Conservation (phyloP, 306 rosid species). For the Mimosa pudica region DNA sequence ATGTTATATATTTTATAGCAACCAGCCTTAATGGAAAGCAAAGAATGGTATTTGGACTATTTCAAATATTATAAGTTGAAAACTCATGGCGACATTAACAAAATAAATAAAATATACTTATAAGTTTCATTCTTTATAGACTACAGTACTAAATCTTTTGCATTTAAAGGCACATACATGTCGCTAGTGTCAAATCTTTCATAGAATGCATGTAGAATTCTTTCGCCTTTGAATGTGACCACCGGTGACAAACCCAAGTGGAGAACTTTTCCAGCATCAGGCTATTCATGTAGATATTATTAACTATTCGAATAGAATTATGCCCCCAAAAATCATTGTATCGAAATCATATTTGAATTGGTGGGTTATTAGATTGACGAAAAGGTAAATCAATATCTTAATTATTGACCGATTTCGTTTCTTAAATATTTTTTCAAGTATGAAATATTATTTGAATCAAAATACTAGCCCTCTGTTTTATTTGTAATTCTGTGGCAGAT, state of each 20-base stretch:
- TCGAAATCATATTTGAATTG: no score
- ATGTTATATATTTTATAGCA: background rate
- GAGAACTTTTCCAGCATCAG: conserved; percentile 33
- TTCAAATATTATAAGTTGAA: background rate
- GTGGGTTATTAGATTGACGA: no score
- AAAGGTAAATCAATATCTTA: no score
- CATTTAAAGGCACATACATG: background rate
- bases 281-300: conserved; percentile 22
- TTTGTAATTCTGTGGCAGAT: no score
- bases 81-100: background rate
- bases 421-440: no score
- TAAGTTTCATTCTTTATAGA: background rate
- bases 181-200: background rate
- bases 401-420: no score
- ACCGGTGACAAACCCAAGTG: conserved; percentile 6
- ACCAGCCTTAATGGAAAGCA: background rate
- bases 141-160: background rate
- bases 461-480: no score
- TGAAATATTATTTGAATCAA: background rate
- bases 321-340: background rate
- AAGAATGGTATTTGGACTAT: background rate
- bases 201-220: background rate
- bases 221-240: background rate
- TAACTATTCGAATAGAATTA: background rate
- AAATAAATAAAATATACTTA: background rate